A percentile compares a stretch with the other conserved stretches of the same genome.
Conservation (phyloP, 352 stramenopile species). For the Nothophytophthora sp. region DNA sequence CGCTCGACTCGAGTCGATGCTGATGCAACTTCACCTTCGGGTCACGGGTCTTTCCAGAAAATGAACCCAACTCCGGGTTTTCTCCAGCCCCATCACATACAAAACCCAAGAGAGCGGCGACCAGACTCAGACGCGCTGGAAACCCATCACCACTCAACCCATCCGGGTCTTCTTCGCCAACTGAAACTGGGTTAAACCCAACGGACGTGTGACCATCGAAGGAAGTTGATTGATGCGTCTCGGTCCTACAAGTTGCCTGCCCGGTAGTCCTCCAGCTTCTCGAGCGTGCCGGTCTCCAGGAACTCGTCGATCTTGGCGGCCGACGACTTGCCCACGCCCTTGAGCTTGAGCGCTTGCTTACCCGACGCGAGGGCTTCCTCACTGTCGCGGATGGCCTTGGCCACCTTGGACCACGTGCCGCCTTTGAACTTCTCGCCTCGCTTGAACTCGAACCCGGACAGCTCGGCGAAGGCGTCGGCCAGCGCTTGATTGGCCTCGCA, state of each 20-base stretch:
- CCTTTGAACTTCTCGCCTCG: constrained; percentile 86
- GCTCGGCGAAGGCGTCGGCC: constrained; percentile 74
- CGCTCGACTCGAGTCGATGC: too few relatives aligned
- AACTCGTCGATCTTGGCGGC: constrained; percentile 88
- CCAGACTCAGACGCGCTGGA: too few relatives aligned
- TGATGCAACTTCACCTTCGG: constrained; percentile 13
- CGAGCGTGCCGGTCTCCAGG: constrained; percentile 77
- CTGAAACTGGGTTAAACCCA: not conserved
- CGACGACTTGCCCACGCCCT: constrained; percentile 83
- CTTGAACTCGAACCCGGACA: constrained; percentile 90
- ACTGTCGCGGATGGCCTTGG: constrained; percentile 78
- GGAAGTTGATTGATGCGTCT: not conserved
- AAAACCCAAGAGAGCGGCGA: not conserved
- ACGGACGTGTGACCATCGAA: too few relatives aligned
- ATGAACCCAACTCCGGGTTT: too few relatives aligned
- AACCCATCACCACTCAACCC: not conserved
- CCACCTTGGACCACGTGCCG: constrained; percentile 87
- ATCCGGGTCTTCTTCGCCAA: not conserved
- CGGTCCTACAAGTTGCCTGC: constrained; percentile 73
- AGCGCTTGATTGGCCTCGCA: constrained; percentile 73
- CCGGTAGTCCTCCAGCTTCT: constrained; percentile 82
- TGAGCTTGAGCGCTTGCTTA: constrained; percentile 84
- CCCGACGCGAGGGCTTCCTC: constrained; percentile 64
- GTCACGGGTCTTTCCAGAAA: too few relatives aligned
- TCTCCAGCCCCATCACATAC: too few relatives aligned